Conservation (phyloP, 306 rosid species). For the Carpinus fangiana region DNA sequence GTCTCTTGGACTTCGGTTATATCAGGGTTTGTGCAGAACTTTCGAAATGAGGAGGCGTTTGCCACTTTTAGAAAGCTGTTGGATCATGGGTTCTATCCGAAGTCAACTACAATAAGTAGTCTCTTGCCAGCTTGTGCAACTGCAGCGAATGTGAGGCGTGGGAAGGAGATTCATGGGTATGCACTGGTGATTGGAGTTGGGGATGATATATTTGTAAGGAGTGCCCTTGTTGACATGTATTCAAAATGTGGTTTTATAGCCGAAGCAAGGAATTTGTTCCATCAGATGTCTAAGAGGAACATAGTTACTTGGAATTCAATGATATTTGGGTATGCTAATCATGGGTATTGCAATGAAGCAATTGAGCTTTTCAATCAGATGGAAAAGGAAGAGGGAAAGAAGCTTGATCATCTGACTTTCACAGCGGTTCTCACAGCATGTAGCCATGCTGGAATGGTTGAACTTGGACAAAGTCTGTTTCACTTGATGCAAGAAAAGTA, state of each 20-base stretch:
- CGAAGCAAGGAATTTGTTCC: constrained; percentile 48
- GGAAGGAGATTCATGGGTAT: constrained; percentile 71
- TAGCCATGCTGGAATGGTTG: too few relatives aligned
- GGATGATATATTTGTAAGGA: constrained; percentile 65
- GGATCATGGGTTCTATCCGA: constrained; percentile 56
- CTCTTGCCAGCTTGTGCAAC: constrained; percentile 79
- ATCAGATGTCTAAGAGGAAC: too few relatives aligned
- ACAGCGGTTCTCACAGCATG: too few relatives aligned
- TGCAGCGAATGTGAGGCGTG: constrained; percentile 48
- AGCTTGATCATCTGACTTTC: constrained; percentile 60
- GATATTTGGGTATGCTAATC: constrained; percentile 70
- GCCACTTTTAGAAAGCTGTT: constrained; percentile 60
- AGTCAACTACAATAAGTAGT: constrained; percentile 69
- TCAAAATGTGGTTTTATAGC: background rate
- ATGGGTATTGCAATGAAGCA: too few relatives aligned
- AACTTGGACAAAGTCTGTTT: too few relatives aligned
- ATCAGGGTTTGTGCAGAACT: constrained; percentile 80
- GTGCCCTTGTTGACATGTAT: constrained; percentile 48
- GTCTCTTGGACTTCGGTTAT: constrained; percentile 87
- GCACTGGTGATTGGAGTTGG: constrained; percentile 61
- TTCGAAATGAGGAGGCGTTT: constrained; percentile 62
- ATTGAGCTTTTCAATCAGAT: too few relatives aligned
- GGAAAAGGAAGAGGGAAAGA: too few relatives aligned
- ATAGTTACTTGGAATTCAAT: too few relatives aligned
- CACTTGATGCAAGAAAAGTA: constrained; percentile 50